phyloP scores from a whole-genome alignment of 164 flowering plant species.

The Aristolochia fimbriata region DNA sequence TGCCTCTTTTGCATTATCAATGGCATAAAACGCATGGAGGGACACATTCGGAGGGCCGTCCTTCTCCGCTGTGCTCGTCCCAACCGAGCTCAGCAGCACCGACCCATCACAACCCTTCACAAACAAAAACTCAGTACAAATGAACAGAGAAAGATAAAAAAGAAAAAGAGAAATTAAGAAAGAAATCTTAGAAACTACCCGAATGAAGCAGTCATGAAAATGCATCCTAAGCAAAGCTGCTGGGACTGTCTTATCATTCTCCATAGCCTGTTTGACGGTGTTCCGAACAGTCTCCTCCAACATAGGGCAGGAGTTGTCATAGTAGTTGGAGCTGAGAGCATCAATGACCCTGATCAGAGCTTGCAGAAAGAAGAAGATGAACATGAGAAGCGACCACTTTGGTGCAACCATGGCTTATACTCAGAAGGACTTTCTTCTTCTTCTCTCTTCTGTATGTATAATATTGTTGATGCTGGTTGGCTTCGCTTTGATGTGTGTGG shows the following conservation, averaged over 20 bases:
- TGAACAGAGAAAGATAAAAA: not conserved
- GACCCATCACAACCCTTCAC: slow-evolving; percentile 75
- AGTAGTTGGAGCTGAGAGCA: slow-evolving; percentile 53
- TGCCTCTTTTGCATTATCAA: slow-evolving; percentile 58
- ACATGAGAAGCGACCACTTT: slow-evolving; percentile 13
- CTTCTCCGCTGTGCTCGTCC: slow-evolving; percentile 58
- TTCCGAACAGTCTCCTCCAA: slow-evolving; percentile 37
- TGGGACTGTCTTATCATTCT: slow-evolving; percentile 56
- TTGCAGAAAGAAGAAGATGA: slow-evolving; percentile 12
- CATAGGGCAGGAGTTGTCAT: slow-evolving; percentile 56
- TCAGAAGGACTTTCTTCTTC: too few species aligned
- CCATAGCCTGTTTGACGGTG: slow-evolving; percentile 41
- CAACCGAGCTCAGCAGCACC: slow-evolving; percentile 42
- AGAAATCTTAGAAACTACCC: slow-evolving; percentile 29
- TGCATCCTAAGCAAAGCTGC: slow-evolving; percentile 82
- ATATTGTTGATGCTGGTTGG: too few species aligned
- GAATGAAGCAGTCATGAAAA: slow-evolving; percentile 83
- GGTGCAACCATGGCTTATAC: slow-evolving; percentile 17
- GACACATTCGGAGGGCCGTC: slow-evolving; percentile 80
- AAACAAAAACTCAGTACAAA: slow-evolving; percentile 5
- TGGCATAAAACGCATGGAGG: slow-evolving; percentile 73
- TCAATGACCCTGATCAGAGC: not conserved
- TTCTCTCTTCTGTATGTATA: too few species aligned
- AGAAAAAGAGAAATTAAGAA: not conserved
- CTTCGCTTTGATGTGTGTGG: too few species aligned